These are phyloP conservation scores for Fusarium globosum DNA, from an alignment of 2,329 filamentous ascomycete genomes.

Conservation along the genomic window DNA sequence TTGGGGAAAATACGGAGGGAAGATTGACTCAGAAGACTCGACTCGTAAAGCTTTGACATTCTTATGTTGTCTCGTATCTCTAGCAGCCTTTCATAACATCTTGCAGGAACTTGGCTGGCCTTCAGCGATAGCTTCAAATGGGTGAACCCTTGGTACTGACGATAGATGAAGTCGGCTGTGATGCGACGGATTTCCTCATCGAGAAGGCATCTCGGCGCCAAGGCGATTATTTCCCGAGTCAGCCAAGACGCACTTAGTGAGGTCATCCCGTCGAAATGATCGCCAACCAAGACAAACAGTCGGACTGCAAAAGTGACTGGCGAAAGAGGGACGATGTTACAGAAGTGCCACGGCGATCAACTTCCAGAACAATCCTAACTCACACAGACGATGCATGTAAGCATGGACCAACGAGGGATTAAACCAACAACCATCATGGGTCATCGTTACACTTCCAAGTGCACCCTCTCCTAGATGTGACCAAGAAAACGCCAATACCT, in stretches of 20 bases:
- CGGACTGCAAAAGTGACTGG: background rate
- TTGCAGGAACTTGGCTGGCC: background rate
- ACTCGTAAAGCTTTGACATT: background rate
- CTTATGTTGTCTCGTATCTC: background rate
- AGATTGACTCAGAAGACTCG: background rate
- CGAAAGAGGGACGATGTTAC: background rate
- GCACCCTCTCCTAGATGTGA: background rate
- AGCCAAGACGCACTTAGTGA: slow-evolving; percentile 17
- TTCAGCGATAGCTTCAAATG: background rate
- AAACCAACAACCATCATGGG: slow-evolving; percentile 1
- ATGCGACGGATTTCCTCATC: background rate
- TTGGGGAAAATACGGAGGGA: background rate
- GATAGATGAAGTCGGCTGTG: background rate
- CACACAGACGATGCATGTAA: background rate
- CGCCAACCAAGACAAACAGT: background rate
- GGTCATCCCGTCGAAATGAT: slow-evolving; percentile 24
- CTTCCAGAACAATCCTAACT: background rate
- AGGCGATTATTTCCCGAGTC: slow-evolving; percentile 27
- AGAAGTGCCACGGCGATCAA: slow-evolving; percentile 34
- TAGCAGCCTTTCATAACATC: background rate
- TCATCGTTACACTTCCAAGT: background rate
- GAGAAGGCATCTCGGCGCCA: slow-evolving; percentile 4
- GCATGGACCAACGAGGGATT: slow-evolving; percentile 33
- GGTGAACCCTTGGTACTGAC: accelerated
- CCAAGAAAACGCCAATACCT: background rate